Evolutionary conservation across 148 eudicot genomes (phyloP), one percentile per base, ranked within the genome.

Genomic region (Cornus suecica): DNA sequence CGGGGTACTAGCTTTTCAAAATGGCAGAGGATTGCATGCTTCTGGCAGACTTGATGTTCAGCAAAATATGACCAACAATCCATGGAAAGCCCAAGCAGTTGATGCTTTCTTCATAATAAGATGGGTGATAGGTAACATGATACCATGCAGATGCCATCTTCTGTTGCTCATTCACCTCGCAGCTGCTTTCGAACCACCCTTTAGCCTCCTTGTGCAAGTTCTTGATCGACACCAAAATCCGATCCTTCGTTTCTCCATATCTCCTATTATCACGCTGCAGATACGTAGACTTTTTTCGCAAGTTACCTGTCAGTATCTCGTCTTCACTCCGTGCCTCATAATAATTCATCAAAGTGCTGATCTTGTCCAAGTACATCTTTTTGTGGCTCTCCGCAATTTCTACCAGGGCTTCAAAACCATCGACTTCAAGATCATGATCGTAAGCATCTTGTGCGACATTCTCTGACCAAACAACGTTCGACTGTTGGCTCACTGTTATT

Each of bases 131-230:
- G 29, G 97, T 85, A 15, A 94, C 94, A 68, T 90, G 82, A 79
- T 94, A 94, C 99, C 99, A 94, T 27, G 99, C 99, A 1, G 99
- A 88, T 0, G 99, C 97, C 94, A 94, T 41, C 78, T 79, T 86
- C 79, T 78, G 79, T 26, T 83, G 81, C 29, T 91, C 90, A 16
- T 75, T 45, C 34, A 15, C 73, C 25, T 61, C n/a, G 72, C 97
- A 90, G 77, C 90, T 84, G 30, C 76, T 74, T 76, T 83, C 81
- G 13, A 95, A 92, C 99, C 97, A 91, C 51, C 86, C 94, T 75
- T 84, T 91, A 2, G 88, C 94, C 73, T 95, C 99, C 83, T 79
- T 90, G 68, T 81, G 88, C 23, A 95, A 71, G 79, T 84, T 86
- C 87, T 83, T 95, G 0, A 85, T 82, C 0, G 99, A 88, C 14